These are phyloP conservation scores for Cyberlindnera subsufficiens DNA, from an alignment of 805 yeast species.

Conservation along the genomic window DNA sequence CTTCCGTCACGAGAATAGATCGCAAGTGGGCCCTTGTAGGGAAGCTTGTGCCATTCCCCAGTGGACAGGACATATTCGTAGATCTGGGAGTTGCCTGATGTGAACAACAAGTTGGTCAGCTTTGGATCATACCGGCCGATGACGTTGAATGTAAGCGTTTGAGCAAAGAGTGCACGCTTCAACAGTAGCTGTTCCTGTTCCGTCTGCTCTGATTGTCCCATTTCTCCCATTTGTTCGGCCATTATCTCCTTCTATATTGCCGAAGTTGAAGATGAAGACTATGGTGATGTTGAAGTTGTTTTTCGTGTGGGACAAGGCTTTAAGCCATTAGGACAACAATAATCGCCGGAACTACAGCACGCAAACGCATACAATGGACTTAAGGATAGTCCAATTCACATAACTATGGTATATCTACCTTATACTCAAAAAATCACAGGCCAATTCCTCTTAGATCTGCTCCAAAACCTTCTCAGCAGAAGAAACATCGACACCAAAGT, in stretches of 20 bases:
- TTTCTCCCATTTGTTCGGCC: not conserved
- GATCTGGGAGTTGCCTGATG: constrained; percentile 67
- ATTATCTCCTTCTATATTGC: too few species aligned
- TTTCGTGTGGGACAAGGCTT: too few species aligned
- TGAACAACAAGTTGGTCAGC: constrained; percentile 59
- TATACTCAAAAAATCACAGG: not conserved
- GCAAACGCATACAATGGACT: too few species aligned
- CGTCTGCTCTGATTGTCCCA: not conserved
- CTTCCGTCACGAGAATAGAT: constrained; percentile 48
- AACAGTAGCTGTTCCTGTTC: constrained; percentile 3
- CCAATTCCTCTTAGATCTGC: constrained; percentile 6
- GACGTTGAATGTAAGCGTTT: constrained; percentile 69
- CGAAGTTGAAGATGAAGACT: too few species aligned
- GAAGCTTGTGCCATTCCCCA: constrained; percentile 67
- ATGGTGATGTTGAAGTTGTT: too few species aligned
- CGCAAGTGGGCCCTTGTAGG: constrained; percentile 65
- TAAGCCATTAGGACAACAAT: too few species aligned
- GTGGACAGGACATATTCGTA: constrained; percentile 47
- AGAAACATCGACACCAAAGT: constrained; percentile 54
- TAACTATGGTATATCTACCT: too few species aligned
- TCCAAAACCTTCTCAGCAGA: constrained; percentile 34
- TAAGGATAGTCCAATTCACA: too few species aligned
- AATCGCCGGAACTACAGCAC: too few species aligned
- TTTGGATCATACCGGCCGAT: constrained; percentile 72
- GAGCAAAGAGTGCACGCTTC: constrained; percentile 47